Evolutionary conservation across 805 yeast species (phyloP), one percentile per base, ranked within the genome.

Genomic region (Spathaspora sp.): DNA sequence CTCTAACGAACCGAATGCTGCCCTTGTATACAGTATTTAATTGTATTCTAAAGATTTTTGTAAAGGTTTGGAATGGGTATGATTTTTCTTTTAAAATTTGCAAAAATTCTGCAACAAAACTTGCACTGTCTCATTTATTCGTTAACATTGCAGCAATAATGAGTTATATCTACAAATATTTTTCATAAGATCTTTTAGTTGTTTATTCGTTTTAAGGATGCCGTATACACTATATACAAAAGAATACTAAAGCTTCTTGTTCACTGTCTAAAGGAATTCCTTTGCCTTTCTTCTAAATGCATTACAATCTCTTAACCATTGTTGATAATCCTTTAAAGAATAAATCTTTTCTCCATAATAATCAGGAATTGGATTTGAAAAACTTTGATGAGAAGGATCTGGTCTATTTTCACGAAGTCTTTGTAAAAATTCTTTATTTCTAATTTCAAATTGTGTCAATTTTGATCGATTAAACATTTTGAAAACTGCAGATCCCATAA

Each of bases 281-380:
- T 79, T 79, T 19, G 90, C 80, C 70, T 89, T 90, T 73, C 92
- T 83, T 66, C 85, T 83, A 75, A 87, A 94, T 38, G 96, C 91
- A 62, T 89, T 86, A 64, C 97, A 89, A 68, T 94, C 98, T 63
- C 98, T 83, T 62, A 94, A 77, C 99, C 99, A 94, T 68, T 89
- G 94, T 72, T 91, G 87, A 72, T 94, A 94, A 57, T 83, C 92
- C 59, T 82, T 81, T 63, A 93, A 70, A 49, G 96, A 86, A 49
- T 90, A 89, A 55, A 94, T 92, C 69, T 89, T 89, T 72, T 94
- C 99, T 42, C 99, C 99, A 66, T 94, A 94, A 72, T 91, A 94
- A 69, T 94, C 99, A n/a, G 97, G 97, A 46, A 94, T 96, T 12
- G 98, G 98, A 70, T 93, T 94, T 50, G 88, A 80, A 70, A 91